A percentile compares a stretch with the other conserved stretches of the same genome.
Conservation (phyloP, 2,329 filamentous ascomycete genomes). For the Xylaria multiplex region DNA sequence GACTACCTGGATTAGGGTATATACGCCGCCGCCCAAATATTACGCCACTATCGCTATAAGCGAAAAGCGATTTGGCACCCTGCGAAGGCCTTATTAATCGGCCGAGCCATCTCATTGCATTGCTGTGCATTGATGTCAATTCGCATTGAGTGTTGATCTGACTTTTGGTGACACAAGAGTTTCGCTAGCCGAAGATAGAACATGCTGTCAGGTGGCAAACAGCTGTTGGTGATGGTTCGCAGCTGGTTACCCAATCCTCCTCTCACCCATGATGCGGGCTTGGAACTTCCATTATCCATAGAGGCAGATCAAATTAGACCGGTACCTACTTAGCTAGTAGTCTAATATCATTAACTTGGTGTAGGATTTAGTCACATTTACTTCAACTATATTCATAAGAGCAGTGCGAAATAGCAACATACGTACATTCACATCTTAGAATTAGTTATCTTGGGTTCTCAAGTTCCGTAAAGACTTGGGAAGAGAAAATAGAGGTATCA, state of each 20-base stretch:
- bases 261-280: no score
- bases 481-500: no score
- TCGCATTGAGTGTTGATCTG: not conserved
- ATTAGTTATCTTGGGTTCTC: no score
- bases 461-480: no score
- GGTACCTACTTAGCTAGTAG: no score
- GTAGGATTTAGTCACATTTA: no score
- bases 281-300: no score
- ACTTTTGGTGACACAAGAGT: not conserved
- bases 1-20: not conserved
- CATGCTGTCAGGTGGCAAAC: not conserved
- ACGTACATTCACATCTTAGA: no score
- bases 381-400: no score
- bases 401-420: no score
- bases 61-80: not conserved
- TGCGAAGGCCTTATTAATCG: conserved; percentile 13
- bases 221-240: not conserved
- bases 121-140: conserved; percentile 27
- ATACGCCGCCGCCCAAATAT: not conserved
- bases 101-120: conserved; percentile 36
- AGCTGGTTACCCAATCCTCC: not conserved
- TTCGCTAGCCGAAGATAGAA: not conserved
- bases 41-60: not conserved
- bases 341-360: no score
- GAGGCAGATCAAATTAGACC: no score